Base-by-base conservation (phyloP, 495 filamentous ascomycete genomes). In the Hypomontagnella submonticulosa region DNA sequence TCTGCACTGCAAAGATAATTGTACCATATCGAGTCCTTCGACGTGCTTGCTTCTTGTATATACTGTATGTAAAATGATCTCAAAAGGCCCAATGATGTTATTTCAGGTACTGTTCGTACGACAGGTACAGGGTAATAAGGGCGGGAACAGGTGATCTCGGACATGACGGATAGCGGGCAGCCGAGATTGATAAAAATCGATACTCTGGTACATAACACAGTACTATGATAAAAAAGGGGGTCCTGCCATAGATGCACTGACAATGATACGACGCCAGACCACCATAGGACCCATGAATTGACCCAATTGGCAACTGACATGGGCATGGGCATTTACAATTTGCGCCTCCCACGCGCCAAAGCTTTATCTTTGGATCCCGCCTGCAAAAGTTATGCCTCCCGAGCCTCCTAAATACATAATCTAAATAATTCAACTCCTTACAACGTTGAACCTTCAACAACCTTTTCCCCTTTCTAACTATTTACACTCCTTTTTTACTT, bases 111-210 rank as follows among this genome's bases (percentile, higher is more conserved):
- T 30, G 37, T 60, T 50, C 56, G 40, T 66, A 66, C 46, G 52
- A 67, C 32, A 55, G 44, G 40, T 36, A 63, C 36, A 38, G 51
- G 34, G 38, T 20, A 58, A 16, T 0, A 52, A 15, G 15, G 30
- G 33, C 61, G 37, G 16, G 15, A 63, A 68, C 65, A 68, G 65
- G 65, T 68, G 65, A 68, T 68, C 65, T 68, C 65, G 65, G 65
- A 68, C 54, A 47, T 66, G 48, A 15, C 54, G 59, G 65, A 44
- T 50, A 36, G 18, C 30, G n/a, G 30, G 15, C 3, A 55, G 19
- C 65, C 65, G 65, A 68, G 59, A 68, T 63, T 68, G 65, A 63
- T 68, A 59, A 63, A 68, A 67, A 27, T 27, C 3, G 23, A 27
- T 27, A 27, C 23, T 6, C 23, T 2, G 2, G 23, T 2, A 27